Evolutionary conservation across 208 protist genomes (phyloP).

Genomic region (Wallacemonas collosoma): DNA sequence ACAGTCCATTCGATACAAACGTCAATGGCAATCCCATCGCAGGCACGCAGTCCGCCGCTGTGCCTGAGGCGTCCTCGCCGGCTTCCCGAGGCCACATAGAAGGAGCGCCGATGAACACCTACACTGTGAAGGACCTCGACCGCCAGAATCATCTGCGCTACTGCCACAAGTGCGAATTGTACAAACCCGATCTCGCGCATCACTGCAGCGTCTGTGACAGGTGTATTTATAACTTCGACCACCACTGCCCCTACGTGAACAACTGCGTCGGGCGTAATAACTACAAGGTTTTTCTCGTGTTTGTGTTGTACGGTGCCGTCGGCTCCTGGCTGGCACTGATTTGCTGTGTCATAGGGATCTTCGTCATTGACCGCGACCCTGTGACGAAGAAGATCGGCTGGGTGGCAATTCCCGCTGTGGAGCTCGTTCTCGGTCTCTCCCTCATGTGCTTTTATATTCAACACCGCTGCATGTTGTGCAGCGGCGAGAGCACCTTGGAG

Average conservation of each 20-base stretch:
- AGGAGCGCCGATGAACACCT: constrained; percentile 29
- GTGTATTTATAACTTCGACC: constrained; percentile 88
- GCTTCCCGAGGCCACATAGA: background rate
- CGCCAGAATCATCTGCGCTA: constrained; percentile 44
- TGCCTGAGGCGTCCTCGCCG: background rate
- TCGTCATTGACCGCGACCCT: constrained; percentile 33
- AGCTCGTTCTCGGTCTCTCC: constrained; percentile 25
- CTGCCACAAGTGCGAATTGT: constrained; percentile 63
- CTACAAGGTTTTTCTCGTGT: constrained; percentile 85
- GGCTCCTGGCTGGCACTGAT: constrained; percentile 24
- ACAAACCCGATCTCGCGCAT: constrained; percentile 81
- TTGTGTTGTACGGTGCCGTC: constrained; percentile 61
- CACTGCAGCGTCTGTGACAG: constrained; percentile 83
- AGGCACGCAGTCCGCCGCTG: background rate
- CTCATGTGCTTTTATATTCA: constrained; percentile 37
- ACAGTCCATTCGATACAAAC: constrained; percentile 21
- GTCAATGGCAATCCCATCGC: background rate
- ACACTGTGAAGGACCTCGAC: constrained; percentile 41
- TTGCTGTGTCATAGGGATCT: constrained; percentile 40
- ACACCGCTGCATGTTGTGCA: constrained; percentile 34
- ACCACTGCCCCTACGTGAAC: constrained; percentile 92
- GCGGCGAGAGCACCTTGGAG: constrained; percentile 53
- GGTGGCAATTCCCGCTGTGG: constrained; percentile 29
- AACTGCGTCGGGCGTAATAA: constrained; percentile 92
- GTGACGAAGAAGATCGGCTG: constrained; percentile 28